Conservation (phyloP, 2,329 filamentous ascomycete genomes). For the Colletotrichum chrysophilum region DNA sequence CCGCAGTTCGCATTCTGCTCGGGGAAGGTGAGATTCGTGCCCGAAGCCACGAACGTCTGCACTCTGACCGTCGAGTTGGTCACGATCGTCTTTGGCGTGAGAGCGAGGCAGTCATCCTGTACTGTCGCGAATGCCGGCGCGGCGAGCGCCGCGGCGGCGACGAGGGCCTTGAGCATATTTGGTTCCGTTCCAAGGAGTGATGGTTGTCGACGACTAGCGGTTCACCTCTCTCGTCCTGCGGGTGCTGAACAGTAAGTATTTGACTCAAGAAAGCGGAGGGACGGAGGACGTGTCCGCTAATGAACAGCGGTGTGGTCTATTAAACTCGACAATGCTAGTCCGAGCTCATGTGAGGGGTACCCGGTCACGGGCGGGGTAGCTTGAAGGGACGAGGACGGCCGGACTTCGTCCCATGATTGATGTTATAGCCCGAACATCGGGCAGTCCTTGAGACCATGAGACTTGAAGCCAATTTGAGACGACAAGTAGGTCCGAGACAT, state of each 20-base stretch:
- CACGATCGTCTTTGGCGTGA: not conserved
- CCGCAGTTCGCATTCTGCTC: conserved; percentile 39
- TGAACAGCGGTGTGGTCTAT: not conserved
- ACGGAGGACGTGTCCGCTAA: not conserved
- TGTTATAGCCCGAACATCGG: not conserved
- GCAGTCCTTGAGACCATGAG: not conserved
- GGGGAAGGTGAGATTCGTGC: conserved; percentile 35
- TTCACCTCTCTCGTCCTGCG: not conserved
- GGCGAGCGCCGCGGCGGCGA: not conserved
- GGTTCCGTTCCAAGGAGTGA: accelerated
- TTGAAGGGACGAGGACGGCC: not conserved
- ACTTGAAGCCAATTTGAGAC: not conserved
- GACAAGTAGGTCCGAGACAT: not conserved
- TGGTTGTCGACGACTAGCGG: not conserved
- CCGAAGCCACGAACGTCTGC: conserved; percentile 16
- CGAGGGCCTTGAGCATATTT: not conserved
- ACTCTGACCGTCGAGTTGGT: conserved; percentile 30
- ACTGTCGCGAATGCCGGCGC: not conserved
- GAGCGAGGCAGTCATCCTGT: conserved; percentile 6
- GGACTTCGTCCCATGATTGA: not conserved
- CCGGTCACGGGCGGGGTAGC: not conserved
- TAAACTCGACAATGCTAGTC: not conserved
- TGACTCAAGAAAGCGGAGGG: not conserved
- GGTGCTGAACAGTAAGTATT: not conserved
- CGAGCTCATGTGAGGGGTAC: not conserved